Percentiles rank a stretch among this genome's conserved stretches.
These are phyloP conservation scores for Ilyonectria mors-panacis DNA, from an alignment of 2,329 filamentous ascomycete species.

Conservation along the genomic window DNA sequence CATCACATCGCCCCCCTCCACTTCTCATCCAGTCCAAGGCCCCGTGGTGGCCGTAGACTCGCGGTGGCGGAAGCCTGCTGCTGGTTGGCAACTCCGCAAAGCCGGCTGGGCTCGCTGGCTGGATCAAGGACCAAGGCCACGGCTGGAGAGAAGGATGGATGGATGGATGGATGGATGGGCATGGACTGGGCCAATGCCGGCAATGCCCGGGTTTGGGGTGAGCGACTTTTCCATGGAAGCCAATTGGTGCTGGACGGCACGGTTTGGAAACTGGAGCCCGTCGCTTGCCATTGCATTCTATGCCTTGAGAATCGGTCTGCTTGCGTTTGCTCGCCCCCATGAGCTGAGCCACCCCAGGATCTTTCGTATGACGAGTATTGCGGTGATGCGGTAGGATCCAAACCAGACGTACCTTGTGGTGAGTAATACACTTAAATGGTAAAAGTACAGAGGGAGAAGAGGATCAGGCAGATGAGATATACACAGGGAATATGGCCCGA, in stretches of 20 bases:
- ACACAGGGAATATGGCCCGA: slow-evolving; percentile 32
- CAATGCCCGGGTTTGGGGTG: slow-evolving; percentile 31
- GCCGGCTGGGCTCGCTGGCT: slow-evolving; percentile 29
- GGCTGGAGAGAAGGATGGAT: slow-evolving; percentile 19
- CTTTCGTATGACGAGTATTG: slow-evolving; percentile 35
- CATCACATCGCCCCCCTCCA: slow-evolving; percentile 46
- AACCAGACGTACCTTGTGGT: slow-evolving; percentile 44
- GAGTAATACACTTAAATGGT: slow-evolving; percentile 38
- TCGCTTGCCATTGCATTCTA: slow-evolving; percentile 11
- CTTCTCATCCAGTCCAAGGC: slow-evolving; percentile 44
- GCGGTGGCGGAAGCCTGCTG: slow-evolving; percentile 32
- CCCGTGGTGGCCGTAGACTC: slow-evolving; percentile 35
- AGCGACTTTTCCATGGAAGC: slow-evolving; percentile 35
- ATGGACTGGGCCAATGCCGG: slow-evolving; percentile 33
- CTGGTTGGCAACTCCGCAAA: slow-evolving; percentile 37
- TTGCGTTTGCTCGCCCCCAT: slow-evolving; percentile 25
- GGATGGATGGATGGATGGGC: slow-evolving; percentile 25
- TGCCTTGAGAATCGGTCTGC: slow-evolving; percentile 34
- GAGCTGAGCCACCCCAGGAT: slow-evolving; percentile 30
- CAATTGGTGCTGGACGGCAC: slow-evolving; percentile 37
- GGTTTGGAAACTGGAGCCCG: neutral
- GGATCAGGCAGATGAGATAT: slow-evolving; percentile 36
- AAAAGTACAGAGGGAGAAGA: slow-evolving; percentile 35
- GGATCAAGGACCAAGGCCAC: slow-evolving; percentile 31
- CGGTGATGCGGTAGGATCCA: slow-evolving; percentile 31